Evolutionary conservation across 768 basidiomycete genomes (phyloP), one percentile per base, ranked within the genome.

Genomic region (Pleurotus giganteus): DNA sequence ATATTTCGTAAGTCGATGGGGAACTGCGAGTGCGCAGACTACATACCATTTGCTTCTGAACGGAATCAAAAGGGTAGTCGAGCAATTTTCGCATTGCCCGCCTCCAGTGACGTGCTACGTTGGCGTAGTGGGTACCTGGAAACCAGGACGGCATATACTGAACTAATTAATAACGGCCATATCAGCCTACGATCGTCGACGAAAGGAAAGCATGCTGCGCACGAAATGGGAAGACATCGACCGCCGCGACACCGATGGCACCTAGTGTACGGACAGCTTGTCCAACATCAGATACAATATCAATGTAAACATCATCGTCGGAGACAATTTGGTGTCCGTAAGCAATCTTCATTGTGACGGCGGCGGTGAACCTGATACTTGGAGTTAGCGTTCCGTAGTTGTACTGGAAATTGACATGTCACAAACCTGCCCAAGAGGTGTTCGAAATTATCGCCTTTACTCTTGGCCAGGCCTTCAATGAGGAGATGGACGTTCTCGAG

Each of bases 371-470:
- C 13, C 61, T 62, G 36, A 41, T 8, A 37, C 15, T n/a, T 13
- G n/a, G 19, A 26, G 49, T 31, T 2, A 51, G 7, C 2, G 23
- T 6, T 0, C 4, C 4, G 24, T 23, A 12, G 24, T 24, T 4
- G n/a, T 24, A 12, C 2, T 6, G 49, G 15, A 15, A 36, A 24
- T 13, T 23, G n/a, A 47, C 24, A 26, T 23, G 12, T n/a, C n/a
- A 44, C 60, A 26, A 53, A 73, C 79, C 75, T 69, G 62, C 71
- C 73, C 47, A 79, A 70, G 58, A 78, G 77, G 47, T 74, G 65
- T 28, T 51, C 49, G 19, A 41, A 41, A 23, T 51, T 15, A 4
- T 51, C 23, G 17, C 31, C 19, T 4, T n/a, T 23, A 51, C 13
- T 51, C 32, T 69, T 60, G 2, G 73, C 63, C 53, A 81, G 53